Base-by-base conservation (phyloP, 2,329 filamentous ascomycete genomes). In the Plenodomus lindquistii region DNA sequence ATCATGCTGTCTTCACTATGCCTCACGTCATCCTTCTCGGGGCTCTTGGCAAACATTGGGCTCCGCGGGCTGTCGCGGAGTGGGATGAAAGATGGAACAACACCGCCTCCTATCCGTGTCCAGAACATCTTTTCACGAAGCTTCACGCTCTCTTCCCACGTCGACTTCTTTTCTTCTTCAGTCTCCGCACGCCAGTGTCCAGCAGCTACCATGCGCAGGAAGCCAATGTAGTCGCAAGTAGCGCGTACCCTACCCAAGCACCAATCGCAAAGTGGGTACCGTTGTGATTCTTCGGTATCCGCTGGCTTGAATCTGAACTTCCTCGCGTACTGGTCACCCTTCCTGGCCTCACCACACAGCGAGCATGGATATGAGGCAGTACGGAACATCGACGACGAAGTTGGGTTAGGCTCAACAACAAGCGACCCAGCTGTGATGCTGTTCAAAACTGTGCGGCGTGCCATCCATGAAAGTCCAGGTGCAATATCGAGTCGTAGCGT, bases 41-140 rank as follows among this genome's bases (percentile, higher is more conserved):
- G 41, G n/a, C 43, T 52, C 36, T 60, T 58, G 8, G 60, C 54
- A 44, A 69, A 70, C 3, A 60, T 66, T 21, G 60, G 65, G 47
- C 69, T 72, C 15, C 58, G 59, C n/a, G 68, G 65, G 35, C 65
- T 59, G 37, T 67, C 60, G 57, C 71, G 53, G 37, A 64, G 54
- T 9, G 63, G 62, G 35, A 76, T 56, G 42, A 77, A 77, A 11
- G 82, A 78, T 1, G 93, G 94, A 11, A 97, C 76, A 2, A 99
- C 91, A 13, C 94, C 94, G 21, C 92, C 94, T 20, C 93, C 93
- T 43, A 99, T 85, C 46, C 94, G 84, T 42, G 89, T 85, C 94
- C 94, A 99, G 70, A 99, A 99, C 88, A 99, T 96, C 60, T 93
- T 86, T 71, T 99, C 94, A 42, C 94, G 82, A 40, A 97, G 74